Conservation (phyloP, 441 rosid species). For the Kokia cookei region DNA sequence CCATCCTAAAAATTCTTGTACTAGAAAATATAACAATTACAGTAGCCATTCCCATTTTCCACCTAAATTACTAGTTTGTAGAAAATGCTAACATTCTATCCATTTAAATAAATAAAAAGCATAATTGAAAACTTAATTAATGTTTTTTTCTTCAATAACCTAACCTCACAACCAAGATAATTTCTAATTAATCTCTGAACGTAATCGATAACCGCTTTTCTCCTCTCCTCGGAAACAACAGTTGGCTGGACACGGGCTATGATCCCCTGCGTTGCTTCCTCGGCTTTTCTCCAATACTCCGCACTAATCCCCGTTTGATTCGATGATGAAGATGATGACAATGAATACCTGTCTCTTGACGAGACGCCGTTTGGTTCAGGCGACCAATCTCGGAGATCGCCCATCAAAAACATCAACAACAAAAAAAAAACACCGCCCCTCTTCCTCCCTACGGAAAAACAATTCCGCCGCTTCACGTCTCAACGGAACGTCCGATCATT, state of each 20-base stretch:
- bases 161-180: slow-evolving; percentile 61
- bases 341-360: slow-evolving; percentile 33
- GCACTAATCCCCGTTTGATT: slow-evolving; percentile 29
- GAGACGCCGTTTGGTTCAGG: slow-evolving; percentile 38
- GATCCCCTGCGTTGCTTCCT: slow-evolving; percentile 59
- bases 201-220: slow-evolving; percentile 67
- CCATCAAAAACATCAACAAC: slow-evolving; percentile 37
- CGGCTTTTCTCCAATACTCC: slow-evolving; percentile 54
- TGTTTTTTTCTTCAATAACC: background rate
- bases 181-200: slow-evolving; percentile 53
- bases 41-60: background rate
- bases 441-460: background rate
- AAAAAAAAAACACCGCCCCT: background rate
- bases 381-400: slow-evolving; percentile 63
- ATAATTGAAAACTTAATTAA: background rate
- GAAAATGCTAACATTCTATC: background rate
- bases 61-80: background rate
- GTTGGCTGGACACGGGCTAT: slow-evolving; percentile 72
- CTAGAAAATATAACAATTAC: background rate
- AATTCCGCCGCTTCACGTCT: background rate
- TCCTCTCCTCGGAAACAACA: slow-evolving; percentile 57
- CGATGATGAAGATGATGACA: slow-evolving; percentile 24
- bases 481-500: background rate
- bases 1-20: background rate
- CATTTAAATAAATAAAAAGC: background rate